Evolutionary conservation across 108 stramenopile species (phyloP), one percentile per base, ranked within the genome.

Genomic region (Cylindrotheca fusiformis): DNA sequence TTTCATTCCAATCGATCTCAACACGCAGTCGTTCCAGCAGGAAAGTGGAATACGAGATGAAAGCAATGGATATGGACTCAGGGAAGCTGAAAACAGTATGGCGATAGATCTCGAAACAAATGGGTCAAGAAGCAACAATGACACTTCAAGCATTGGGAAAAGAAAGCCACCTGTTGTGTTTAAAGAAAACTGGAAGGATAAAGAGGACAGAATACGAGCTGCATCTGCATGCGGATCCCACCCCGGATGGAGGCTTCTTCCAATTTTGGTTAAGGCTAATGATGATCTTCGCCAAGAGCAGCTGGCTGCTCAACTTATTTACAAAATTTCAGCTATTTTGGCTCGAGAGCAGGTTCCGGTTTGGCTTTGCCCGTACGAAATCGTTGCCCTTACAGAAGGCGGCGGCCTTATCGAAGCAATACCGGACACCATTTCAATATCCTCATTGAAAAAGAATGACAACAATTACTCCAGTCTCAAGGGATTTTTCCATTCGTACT

Each of bases 211-310:
- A 30, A 55, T 97, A 12, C 77, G 95, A 32, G 65, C 79, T 8
- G 77, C 75, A 27, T 94, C 91, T 32, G 77, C 80, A 20, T 89
- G 79, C 50, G 96, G 96, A n/a, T 75, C 78, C 25, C 77, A 86
- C 69, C 85, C 93, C 32, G 88, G 90, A 22, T 98, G 97, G 96
- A 76, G 92, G 44, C 66, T 99, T 19, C 67, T 96, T 36, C 95
- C 96, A 24, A 82, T 99, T 50, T 81, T 99, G 41, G 84, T 99
- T 26, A 99, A 99, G 78, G 86, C 90, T 45, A 96, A 97, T 63
- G 98, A 98, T 64, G 98, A 99, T 58, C 81, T 97, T 53, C 82
- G 98, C 12, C 98, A 99, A 68, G 98, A 99, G 69, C 93, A 96
- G 69, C 69, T 95, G 0, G 93, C 91, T 14, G 79, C 96, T 1